phyloP scores from a whole-genome alignment of 2,329 filamentous ascomycete genomes.

The Clonostachys byssicola region DNA sequence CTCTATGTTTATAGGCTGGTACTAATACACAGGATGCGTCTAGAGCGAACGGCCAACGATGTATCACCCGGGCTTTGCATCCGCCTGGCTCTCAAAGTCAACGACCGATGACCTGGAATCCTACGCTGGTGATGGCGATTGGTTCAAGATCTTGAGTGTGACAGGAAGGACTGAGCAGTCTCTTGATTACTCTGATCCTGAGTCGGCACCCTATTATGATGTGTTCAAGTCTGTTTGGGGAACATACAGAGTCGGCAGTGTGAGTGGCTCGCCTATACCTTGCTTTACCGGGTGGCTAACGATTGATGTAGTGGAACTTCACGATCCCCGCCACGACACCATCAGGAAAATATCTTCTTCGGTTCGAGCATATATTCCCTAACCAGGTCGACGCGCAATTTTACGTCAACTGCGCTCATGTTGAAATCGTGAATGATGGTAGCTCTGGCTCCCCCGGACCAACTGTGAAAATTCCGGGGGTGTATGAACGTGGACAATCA shows the following conservation, averaged over 20 bases:
- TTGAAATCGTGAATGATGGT: slow-evolving; percentile 23
- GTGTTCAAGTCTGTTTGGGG: slow-evolving; percentile 1
- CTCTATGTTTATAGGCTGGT: too few relatives aligned
- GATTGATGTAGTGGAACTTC: background rate
- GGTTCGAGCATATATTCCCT: background rate
- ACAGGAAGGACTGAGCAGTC: slow-evolving; percentile 2
- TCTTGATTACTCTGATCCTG: background rate
- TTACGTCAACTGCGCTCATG: slow-evolving; percentile 39
- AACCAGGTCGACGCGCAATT: slow-evolving; percentile 14
- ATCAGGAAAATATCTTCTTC: slow-evolving; percentile 2
- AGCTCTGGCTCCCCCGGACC: slow-evolving; percentile 7
- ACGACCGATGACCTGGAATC: slow-evolving; percentile 3
- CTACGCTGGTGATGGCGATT: slow-evolving; percentile 5
- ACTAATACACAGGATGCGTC: too few relatives aligned
- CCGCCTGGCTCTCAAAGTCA: slow-evolving; percentile 3
- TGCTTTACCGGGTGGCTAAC: background rate
- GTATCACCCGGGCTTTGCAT: slow-evolving; percentile 4
- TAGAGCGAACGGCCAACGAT: background rate
- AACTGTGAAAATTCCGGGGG: slow-evolving; percentile 17
- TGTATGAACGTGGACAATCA: slow-evolving; percentile 14
- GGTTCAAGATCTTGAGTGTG: slow-evolving; percentile 6
- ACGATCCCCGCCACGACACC: slow-evolving; percentile 1
- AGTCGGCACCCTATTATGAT: background rate
- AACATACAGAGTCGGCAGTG: background rate
- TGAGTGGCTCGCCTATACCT: background rate